These are phyloP conservation scores for Colletotrichum tabaci DNA, from an alignment of 2,329 filamentous ascomycete species.

Conservation along the genomic window DNA sequence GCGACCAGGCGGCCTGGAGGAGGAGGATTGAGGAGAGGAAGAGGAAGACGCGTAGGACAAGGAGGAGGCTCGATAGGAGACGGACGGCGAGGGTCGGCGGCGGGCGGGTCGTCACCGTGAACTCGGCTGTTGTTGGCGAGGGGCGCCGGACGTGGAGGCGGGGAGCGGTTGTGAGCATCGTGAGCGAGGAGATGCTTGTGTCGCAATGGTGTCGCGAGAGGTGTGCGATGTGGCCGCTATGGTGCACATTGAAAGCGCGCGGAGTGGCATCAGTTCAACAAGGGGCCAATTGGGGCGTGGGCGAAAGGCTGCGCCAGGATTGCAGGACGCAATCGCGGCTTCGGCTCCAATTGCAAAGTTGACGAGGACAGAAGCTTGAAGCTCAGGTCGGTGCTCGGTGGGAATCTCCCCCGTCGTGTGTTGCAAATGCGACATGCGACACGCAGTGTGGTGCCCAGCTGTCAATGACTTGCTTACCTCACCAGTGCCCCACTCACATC, in stretches of 20 bases:
- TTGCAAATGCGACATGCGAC: not conserved
- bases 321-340: not conserved
- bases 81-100: constrained; percentile 63
- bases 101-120: constrained; percentile 88
- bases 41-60: constrained; percentile 60
- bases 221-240: not conserved
- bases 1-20: constrained; percentile 64
- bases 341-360: not conserved
- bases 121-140: constrained; percentile 91
- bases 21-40: constrained; percentile 58
- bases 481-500: accelerated
- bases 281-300: not conserved
- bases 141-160: constrained; percentile 76
- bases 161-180: constrained; percentile 74
- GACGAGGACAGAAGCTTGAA: constrained; percentile 1
- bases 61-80: constrained; percentile 60
- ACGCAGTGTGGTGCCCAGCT: not conserved
- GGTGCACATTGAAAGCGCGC: constrained; percentile 14
- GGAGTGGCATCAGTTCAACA: not conserved
- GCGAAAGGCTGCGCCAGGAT: not conserved
- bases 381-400: constrained; percentile 15
- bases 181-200: constrained; percentile 29
- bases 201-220: not conserved
- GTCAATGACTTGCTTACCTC: not conserved
- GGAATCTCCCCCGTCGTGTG: constrained; percentile 1